phyloP scores from a whole-genome alignment of 2,329 filamentous ascomycete species.

The Colletotrichum camelliae region DNA sequence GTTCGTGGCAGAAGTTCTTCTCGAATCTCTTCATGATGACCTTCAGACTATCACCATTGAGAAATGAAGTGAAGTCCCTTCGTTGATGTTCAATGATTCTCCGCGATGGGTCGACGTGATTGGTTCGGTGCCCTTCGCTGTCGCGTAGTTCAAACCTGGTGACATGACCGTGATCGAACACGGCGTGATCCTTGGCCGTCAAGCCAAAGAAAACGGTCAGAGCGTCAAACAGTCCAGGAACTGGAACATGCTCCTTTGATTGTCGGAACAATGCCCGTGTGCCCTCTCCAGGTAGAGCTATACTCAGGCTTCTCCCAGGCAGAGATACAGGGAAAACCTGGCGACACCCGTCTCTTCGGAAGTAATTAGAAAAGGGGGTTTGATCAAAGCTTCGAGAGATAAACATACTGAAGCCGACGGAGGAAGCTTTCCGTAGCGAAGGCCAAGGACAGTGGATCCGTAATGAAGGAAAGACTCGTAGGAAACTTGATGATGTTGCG shows the following conservation, averaged over 20 bases:
- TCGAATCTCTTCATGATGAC: neutral
- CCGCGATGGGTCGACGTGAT: neutral
- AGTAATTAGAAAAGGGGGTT: neutral
- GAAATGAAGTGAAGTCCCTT: neutral
- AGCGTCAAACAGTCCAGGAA: conserved; percentile 1
- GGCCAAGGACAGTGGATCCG: neutral
- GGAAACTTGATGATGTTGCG: neutral
- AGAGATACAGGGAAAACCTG: neutral
- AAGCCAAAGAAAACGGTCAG: conserved; percentile 10
- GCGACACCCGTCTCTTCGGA: neutral
- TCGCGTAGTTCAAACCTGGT: neutral
- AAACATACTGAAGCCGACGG: neutral
- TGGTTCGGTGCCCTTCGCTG: neutral
- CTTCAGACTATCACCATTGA: neutral
- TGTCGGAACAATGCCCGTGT: neutral
- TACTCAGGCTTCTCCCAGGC: neutral
- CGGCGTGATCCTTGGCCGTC: neutral
- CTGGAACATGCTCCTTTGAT: neutral
- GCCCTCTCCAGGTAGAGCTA: conserved; percentile 7
- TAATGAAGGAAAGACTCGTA: neutral
- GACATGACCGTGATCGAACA: conserved; percentile 10
- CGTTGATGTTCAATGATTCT: conserved; percentile 17
- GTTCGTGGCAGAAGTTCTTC: neutral
- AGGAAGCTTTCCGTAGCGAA: neutral
- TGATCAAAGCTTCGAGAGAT: neutral